Conservation (phyloP, 306 rosid genomes). For the Vigna trinervia region DNA sequence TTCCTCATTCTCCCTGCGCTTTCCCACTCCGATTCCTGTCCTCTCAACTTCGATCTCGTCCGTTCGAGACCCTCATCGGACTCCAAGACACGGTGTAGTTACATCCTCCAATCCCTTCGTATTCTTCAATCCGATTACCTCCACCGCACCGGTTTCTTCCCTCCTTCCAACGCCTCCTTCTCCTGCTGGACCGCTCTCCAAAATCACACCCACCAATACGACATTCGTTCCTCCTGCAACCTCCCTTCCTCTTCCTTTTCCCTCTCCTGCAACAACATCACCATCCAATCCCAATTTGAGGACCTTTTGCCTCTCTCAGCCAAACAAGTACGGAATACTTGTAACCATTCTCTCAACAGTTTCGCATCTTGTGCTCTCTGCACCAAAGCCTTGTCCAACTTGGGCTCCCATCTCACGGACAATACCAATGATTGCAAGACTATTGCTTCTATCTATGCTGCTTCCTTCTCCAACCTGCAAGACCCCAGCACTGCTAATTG, state of each 20-base stretch:
- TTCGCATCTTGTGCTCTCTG: slow-evolving; percentile 66
- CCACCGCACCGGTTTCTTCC: slow-evolving; percentile 52
- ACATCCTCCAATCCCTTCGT: slow-evolving; percentile 56
- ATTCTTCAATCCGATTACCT: slow-evolving; percentile 66
- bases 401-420: slow-evolving; percentile 47
- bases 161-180: slow-evolving; percentile 6
- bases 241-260: slow-evolving; percentile 36
- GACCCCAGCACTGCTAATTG: slow-evolving; percentile 61
- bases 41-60: slow-evolving; percentile 71
- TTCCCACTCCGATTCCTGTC: slow-evolving; percentile 50
- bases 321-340: slow-evolving; percentile 30
- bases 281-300: slow-evolving; percentile 52
- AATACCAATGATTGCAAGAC: slow-evolving; percentile 59
- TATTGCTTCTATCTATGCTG: slow-evolving; percentile 61
- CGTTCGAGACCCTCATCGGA: slow-evolving; percentile 14
- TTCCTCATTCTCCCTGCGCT: background rate
- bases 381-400: slow-evolving; percentile 44
- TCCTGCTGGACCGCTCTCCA: slow-evolving; percentile 38
- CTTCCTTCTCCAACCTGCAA: slow-evolving; percentile 50
- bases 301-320: slow-evolving; percentile 5
- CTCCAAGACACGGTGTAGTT: slow-evolving; percentile 42
- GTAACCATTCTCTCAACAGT: slow-evolving; percentile 59
- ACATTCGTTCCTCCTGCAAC: slow-evolving; percentile 36
- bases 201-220: background rate
- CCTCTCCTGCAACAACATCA: slow-evolving; percentile 68